Conservation (phyloP, 495 filamentous ascomycete genomes). For the Daldinia vernicosa region DNA sequence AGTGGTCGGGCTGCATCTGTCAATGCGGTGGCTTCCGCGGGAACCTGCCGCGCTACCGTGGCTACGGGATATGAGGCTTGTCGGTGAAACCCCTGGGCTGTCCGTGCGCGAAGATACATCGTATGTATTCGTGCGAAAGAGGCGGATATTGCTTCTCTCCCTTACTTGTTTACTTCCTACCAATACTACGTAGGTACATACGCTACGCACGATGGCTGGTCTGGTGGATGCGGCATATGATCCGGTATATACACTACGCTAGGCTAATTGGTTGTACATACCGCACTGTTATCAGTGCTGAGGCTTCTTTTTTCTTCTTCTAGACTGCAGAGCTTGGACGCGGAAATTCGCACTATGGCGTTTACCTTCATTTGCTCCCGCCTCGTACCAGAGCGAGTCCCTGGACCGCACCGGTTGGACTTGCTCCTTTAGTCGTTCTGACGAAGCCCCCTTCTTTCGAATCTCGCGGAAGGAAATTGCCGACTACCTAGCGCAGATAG, state of each 20-base stretch:
- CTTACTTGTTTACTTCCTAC: background rate
- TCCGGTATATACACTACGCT: slow-evolving; percentile 1
- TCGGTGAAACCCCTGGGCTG: slow-evolving; percentile 1
- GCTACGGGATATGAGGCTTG: slow-evolving; percentile 1
- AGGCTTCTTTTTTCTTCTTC: background rate
- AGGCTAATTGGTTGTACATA: background rate
- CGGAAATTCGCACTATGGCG: background rate
- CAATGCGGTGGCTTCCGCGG: slow-evolving; percentile 1
- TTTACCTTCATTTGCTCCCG: background rate
- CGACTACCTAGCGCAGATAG: background rate
- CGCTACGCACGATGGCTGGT: background rate
- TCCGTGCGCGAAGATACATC: background rate
- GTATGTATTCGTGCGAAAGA: background rate
- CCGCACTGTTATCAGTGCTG: background rate
- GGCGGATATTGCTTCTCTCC: background rate
- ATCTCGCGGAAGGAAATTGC: background rate
- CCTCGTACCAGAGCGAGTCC: background rate
- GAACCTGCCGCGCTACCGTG: background rate
- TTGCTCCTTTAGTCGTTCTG: background rate
- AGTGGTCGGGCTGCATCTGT: background rate
- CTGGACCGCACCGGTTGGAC: background rate
- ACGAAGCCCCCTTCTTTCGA: background rate
- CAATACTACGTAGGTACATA: background rate
- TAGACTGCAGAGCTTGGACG: background rate
- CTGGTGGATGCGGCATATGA: background rate